These are phyloP conservation scores for Backusella sp. DNA, from an alignment of 192 early-diverging fungal species.

Conservation along the genomic window DNA sequence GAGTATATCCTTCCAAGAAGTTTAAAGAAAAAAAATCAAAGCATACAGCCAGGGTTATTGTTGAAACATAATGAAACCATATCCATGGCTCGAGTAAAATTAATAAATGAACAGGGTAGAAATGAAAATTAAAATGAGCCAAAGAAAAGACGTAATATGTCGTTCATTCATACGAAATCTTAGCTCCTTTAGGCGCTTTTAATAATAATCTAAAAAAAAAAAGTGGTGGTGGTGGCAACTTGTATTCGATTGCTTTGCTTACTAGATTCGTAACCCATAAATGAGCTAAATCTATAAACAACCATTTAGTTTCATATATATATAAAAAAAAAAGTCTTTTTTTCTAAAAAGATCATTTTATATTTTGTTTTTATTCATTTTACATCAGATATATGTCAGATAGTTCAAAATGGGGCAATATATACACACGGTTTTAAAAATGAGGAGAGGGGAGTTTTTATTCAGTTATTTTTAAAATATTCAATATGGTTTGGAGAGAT, in stretches of 20 bases:
- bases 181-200: background rate
- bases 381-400: too few species aligned
- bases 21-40: background rate
- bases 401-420: background rate
- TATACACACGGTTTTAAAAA: background rate
- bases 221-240: background rate
- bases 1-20: background rate
- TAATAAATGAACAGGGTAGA: background rate
- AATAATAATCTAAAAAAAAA: background rate
- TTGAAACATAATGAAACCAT: background rate
- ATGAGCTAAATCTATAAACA: background rate
- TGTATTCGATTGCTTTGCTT: background rate
- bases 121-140: background rate
- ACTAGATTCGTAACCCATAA: background rate
- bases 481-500: background rate
- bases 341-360: background rate
- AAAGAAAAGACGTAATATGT: background rate
- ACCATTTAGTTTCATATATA: background rate
- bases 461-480: background rate
- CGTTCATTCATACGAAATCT: background rate
- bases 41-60: background rate
- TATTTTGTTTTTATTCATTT: background rate
- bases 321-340: background rate
- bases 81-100: background rate
- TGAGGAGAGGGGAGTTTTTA: background rate